Percentiles rank a stretch among this genome's conserved stretches.
Evolutionary conservation across 352 stramenopile genomes (phyloP).

Genomic region (Saprolegnia parasitica): DNA sequence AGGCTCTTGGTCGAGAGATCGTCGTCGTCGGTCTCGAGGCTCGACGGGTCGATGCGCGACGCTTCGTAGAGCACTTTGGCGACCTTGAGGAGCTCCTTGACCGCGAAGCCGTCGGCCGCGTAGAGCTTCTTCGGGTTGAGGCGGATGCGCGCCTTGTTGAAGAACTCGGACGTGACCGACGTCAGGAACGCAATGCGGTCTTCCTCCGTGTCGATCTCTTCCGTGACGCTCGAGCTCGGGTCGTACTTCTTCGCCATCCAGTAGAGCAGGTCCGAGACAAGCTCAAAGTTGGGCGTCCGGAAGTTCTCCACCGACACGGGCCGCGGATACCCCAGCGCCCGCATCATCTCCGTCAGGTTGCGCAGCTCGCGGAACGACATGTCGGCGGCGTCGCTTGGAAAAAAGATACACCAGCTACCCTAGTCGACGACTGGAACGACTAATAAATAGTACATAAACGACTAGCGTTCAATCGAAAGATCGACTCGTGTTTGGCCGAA

Average conservation of each 20-base stretch:
- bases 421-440: no score
- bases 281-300: constrained; percentile 93
- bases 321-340: constrained; percentile 89
- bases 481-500: no score
- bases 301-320: constrained; percentile 93
- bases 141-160: constrained; percentile 87
- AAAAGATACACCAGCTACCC: neutral
- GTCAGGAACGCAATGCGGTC: constrained; percentile 94
- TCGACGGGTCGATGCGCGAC: constrained; percentile 56
- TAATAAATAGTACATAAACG: no score
- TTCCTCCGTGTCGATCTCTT: constrained; percentile 94
- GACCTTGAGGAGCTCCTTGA: constrained; percentile 95
- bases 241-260: constrained; percentile 96
- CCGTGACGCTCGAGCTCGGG: constrained; percentile 76
- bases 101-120: constrained; percentile 88
- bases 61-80: constrained; percentile 90
- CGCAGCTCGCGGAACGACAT: constrained; percentile 86
- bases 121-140: constrained; percentile 96
- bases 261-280: constrained; percentile 94
- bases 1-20: constrained; percentile 64
- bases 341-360: constrained; percentile 96
- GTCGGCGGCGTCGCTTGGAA: neutral
- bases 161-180: constrained; percentile 68
- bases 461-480: no score
- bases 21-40: constrained; percentile 61